Evolutionary conservation across 192 early-diverging fungal species (phyloP), one percentile per base, ranked within the genome.

Genomic region (Dispira simplex): DNA sequence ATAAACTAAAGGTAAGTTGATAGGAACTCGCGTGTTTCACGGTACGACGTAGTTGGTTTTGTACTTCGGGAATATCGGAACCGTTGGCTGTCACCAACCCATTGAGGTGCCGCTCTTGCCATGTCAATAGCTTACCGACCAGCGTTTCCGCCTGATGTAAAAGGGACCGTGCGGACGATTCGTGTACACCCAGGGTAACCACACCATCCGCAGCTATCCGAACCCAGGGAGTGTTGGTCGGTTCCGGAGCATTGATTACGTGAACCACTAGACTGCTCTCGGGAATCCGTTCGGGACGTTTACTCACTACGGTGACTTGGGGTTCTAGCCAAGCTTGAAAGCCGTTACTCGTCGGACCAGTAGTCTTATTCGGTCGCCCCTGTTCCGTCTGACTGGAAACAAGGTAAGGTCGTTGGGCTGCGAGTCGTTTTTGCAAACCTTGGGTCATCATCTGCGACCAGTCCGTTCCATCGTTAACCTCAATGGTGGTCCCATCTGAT

Each of bases 1-100:
- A 75, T 2, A 95, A 69, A 69, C 83, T 91, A 59, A 91, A 88
- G 0, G 83, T 83, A 28, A 92, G 52, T 66, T 93, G 84, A 63
- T 92, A 95, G 21, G 13, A 21, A 56, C 54, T 14, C 25, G 54
- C 28, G 25, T 56, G 54, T 14, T 28, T 21, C 13, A 56, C 54
- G 20, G 54, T 25, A 12, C 54, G 54, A 13, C 25, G 54, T 14
- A 39, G 32, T 6, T 39, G 32, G 32, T 39, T 1, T 6, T 39
- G 32, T 39, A 39, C 32, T 39, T 39, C 32, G 6, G 32, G 32
- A 39, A 6, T 39, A 39, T 6, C 32, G 16, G 25, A 25, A 9
- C 21, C 23, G 16, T 3, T 13, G 1, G 21, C 9, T 16, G 48
- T 51, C 48, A 23, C 23, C 23, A 14, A 21, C 54, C 21, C 25